Evolutionary conservation across 1,284 basidiomycete species (phyloP), one percentile per base, ranked within the genome.

Genomic region (Puccinia coronata): DNA sequence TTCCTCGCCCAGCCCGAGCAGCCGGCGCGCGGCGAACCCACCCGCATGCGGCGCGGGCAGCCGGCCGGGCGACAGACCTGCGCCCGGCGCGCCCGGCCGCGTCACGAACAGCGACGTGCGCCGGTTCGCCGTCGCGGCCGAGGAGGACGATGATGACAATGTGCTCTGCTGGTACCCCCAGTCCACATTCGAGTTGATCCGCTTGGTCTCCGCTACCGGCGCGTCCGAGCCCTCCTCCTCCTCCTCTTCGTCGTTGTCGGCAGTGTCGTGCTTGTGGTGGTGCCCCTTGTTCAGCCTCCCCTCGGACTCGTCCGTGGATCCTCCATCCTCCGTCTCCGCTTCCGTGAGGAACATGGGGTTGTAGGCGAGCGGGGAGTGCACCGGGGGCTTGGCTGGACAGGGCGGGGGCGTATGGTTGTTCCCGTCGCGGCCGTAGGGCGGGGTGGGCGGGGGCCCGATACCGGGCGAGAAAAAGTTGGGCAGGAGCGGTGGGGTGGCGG

Each of bases 401-500:
- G 41, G 47, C 16, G 53, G 57, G 9, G 57, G 57, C 57, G 57
- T n/a, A n/a, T n/a, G n/a, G n/a, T n/a, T 41, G 25, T 59, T 41
- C 14, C 39, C 20, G 39, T 71, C 23, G 61, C 47, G 36, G 11
- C 57, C 57, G 18, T 83, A 84, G n/a, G 85, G 41, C 18, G 82
- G 82, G 0, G 86, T 86, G 53, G 83, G 83, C 70, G 84, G 84
- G 5, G 85, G 84, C 0, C 84, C 85, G 18, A 86, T 47, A 43
- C 86, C 86, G 6, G 87, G 87, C 18, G 83, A 85, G 57, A 87
- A 84, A 77, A 87, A 85, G 18, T 82, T 82, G 18, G 86, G 85
- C 39, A 85, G 84, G 63, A 87, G 84, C 3, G 87, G 87, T 1
- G 87, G 87, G 20, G 87, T 87, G 73, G 86, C 84, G 0, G 86